phyloP scores from a whole-genome alignment of 495 filamentous ascomycete species.

The Hypoxylon crocopeplum region DNA sequence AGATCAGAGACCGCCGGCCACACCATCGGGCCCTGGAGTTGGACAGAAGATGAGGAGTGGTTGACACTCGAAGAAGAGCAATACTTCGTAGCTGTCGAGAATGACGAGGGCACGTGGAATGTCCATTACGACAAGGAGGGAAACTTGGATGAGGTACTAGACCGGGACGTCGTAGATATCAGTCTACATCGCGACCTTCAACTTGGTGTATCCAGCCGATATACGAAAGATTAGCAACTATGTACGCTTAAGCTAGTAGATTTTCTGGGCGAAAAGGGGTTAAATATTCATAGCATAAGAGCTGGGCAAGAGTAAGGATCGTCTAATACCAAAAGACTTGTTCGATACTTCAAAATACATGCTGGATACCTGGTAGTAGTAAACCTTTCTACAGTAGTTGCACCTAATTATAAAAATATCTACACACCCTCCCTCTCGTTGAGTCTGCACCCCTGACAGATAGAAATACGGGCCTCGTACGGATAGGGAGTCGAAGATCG shows the following conservation, averaged over 20 bases:
- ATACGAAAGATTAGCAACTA: slow-evolving; percentile 27
- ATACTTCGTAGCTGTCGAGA: slow-evolving; percentile 52
- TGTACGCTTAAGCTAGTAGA: background rate
- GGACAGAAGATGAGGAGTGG: slow-evolving; percentile 61
- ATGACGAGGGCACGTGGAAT: slow-evolving; percentile 54
- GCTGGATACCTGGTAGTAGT: background rate
- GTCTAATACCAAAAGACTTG: no score
- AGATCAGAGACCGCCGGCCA: slow-evolving; percentile 56
- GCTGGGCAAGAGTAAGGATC: no score
- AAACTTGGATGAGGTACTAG: slow-evolving; percentile 35
- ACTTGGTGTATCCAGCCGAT: slow-evolving; percentile 42
- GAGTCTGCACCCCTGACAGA: slow-evolving; percentile 11
- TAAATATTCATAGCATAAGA: background rate
- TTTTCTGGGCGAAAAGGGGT: background rate
- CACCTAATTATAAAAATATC: slow-evolving; percentile 25
- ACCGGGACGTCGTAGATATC: slow-evolving; percentile 43
- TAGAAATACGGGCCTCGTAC: background rate
- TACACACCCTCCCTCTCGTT: slow-evolving; percentile 10
- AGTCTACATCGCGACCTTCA: slow-evolving; percentile 41
- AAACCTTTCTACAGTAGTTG: slow-evolving; percentile 5
- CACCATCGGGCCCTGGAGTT: slow-evolving; percentile 63
- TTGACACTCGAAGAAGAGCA: slow-evolving; percentile 56
- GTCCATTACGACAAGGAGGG: slow-evolving; percentile 52
- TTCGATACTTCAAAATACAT: slow-evolving; percentile 16
- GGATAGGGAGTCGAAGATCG: slow-evolving; percentile 8